Conservation (phyloP, 352 stramenopile genomes). For the Globisporangium rhizosaccharum region DNA sequence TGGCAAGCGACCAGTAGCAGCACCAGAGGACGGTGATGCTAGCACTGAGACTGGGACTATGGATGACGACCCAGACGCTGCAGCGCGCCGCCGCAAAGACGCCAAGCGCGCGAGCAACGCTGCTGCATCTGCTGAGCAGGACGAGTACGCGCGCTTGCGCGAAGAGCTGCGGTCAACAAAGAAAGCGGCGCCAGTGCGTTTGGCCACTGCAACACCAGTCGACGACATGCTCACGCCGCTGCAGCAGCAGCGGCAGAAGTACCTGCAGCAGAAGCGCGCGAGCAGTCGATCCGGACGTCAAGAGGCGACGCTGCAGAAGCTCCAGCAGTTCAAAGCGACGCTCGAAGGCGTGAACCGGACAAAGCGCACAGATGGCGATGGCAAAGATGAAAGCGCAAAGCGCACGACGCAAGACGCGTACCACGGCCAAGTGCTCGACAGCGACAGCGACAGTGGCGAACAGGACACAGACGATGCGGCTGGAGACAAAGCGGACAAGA, state of each 20-base stretch:
- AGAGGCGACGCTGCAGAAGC: constrained; percentile 61
- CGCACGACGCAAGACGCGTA: constrained; percentile 29
- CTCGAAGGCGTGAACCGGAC: constrained; percentile 38
- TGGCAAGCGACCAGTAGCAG: neutral
- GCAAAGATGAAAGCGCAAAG: constrained; percentile 6
- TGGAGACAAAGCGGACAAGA: constrained; percentile 9
- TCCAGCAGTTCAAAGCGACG: constrained; percentile 58
- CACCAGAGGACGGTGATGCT: neutral
- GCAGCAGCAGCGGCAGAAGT: constrained; percentile 73
- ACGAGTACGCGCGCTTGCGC: constrained; percentile 66
- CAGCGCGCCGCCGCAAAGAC: neutral
- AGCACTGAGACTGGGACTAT: neutral
- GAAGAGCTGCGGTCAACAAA: constrained; percentile 60
- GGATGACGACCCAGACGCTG: neutral
- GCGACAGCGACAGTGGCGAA: constrained; percentile 22
- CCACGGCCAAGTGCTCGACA: constrained; percentile 65
- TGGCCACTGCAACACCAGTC: constrained; percentile 44
- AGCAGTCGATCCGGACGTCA: constrained; percentile 46
- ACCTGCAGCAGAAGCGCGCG: constrained; percentile 55
- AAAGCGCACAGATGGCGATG: constrained; percentile 4
- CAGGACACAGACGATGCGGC: constrained; percentile 20
- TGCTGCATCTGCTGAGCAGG: constrained; percentile 21
- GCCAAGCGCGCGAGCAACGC: constrained; percentile 10
- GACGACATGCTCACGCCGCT: constrained; percentile 74
- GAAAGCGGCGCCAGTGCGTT: constrained; percentile 50